Evolutionary conservation across 2,329 filamentous ascomycete species (phyloP), one percentile per base, ranked within the genome.

Genomic region (Ceratocystis harringtonii): DNA sequence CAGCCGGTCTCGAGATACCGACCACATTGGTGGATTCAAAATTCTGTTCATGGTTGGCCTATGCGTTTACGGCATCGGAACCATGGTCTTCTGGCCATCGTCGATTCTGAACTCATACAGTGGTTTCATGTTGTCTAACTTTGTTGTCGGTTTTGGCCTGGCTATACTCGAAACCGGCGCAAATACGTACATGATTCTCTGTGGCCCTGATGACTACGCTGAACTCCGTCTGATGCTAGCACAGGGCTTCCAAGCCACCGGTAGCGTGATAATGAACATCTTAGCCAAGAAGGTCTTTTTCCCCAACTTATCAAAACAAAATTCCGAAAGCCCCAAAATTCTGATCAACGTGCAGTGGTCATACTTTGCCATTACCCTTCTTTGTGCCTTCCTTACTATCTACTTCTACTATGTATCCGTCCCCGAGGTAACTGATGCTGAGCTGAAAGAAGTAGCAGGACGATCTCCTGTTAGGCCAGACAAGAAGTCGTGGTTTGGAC

Each of bases 51-150:
- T 94, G 67, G 79, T 86, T 32, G 89, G 89, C 0, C 78, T 92
- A 3, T 81, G 80, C 69, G 85, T 92, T 64, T 92, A 92, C 72
- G 87, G 86, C 1, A 78, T 84, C 4, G 87, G 87, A 1, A 89
- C 88, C n/a, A 83, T 92, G 69, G 90, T 91, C 76, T 92, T 92
- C 76, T 94, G 89, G 89, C 89, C 89, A 0, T 87, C 86, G 1
- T 87, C 86, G 6, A 83, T 92, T 8, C 81, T 90, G 67, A 80
- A 81, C 57, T 89, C 87, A 1, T 94, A 89, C 69, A 82, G 84
- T 17, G 90, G 90, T 1, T 94, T 92, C 74, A 85, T 90, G 74
- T 82, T 88, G 61, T 85, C 81, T 70, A 85, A 79, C 69, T 84
- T 92, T 70, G 85, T 92, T 32, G 87, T 91, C 64, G 89, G 88